Percentiles rank a stretch among this genome's conserved stretches.
These are phyloP conservation scores for Thelonectria blattea DNA, from an alignment of 2,329 filamentous ascomycete species.

Conservation along the genomic window DNA sequence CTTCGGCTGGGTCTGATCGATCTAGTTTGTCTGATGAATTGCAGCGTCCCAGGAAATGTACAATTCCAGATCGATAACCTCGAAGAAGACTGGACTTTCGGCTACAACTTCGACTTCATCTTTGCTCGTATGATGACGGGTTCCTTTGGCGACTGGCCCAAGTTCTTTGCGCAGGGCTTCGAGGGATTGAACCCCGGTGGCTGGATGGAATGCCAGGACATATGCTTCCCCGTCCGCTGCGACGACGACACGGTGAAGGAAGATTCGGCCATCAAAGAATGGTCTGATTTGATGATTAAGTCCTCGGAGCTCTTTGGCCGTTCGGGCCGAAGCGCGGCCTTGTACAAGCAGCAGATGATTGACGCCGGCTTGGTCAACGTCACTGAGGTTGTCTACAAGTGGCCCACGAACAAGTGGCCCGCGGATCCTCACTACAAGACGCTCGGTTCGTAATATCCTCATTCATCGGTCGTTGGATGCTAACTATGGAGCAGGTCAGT, in stretches of 20 bases:
- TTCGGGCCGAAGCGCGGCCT: conserved; percentile 37
- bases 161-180: conserved; percentile 46
- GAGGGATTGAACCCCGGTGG: conserved; percentile 50
- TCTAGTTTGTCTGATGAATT: neutral
- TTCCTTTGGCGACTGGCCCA: conserved; percentile 44
- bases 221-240: conserved; percentile 45
- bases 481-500: conserved; percentile 49
- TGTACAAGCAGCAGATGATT: conserved; percentile 48
- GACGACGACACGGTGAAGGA: conserved; percentile 49
- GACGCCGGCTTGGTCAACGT: conserved; percentile 62
- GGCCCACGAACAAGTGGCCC: conserved; percentile 60
- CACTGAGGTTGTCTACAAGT: conserved; percentile 52
- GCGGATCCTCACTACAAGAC: conserved; percentile 58
- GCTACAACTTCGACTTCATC: conserved; percentile 49
- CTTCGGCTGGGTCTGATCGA: neutral
- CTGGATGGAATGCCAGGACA: conserved; percentile 52
- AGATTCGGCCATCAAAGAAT: conserved; percentile 38
- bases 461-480: neutral
- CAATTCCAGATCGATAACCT: conserved; percentile 54
- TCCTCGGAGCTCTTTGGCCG: conserved; percentile 41
- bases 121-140: conserved; percentile 48
- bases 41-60: conserved; percentile 55
- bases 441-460: conserved; percentile 44
- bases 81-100: conserved; percentile 49
- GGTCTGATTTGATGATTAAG: conserved; percentile 40